Evolutionary conservation across 2,329 filamentous ascomycete genomes (phyloP).

Genomic region (Fusarium burgessii): DNA sequence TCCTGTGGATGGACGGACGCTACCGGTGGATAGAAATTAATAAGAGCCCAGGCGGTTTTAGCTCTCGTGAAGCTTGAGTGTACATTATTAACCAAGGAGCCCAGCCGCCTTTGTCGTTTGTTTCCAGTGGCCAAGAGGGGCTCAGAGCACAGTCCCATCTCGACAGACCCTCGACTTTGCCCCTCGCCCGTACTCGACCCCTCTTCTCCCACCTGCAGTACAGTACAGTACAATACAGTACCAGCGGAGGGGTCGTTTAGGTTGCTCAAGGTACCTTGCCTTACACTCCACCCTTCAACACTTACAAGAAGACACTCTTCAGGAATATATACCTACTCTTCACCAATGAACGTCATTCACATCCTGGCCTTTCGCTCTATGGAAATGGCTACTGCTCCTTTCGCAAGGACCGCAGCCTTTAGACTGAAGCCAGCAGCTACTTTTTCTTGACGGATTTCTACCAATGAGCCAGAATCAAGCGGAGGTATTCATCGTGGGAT

Average conservation of each 20-base stretch:
- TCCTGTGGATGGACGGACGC: conserved; percentile 39
- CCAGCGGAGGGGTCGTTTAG: conserved; percentile 27
- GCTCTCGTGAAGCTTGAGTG: conserved; percentile 3
- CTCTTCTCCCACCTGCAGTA: conserved; percentile 1
- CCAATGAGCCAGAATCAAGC: too few species aligned
- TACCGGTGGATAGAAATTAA: conserved; percentile 33
- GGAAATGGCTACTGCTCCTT: too few species aligned
- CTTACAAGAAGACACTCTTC: too few species aligned
- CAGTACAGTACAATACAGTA: neutral
- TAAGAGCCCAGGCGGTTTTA: conserved; percentile 17
- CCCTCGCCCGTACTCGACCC: conserved; percentile 29
- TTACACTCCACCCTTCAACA: too few species aligned
- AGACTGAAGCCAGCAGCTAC: too few species aligned
- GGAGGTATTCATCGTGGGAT: too few species aligned
- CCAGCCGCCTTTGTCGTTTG: neutral
- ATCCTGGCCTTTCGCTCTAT: too few species aligned
- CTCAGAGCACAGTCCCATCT: neutral
- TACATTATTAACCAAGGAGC: neutral
- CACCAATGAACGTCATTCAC: too few species aligned
- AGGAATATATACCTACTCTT: too few species aligned
- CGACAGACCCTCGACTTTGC: conserved; percentile 21
- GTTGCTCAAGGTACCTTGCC: too few species aligned
- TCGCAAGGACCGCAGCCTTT: too few species aligned
- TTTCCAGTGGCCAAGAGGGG: conserved; percentile 15
- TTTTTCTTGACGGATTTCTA: too few species aligned